A percentile compares a stretch with the other conserved stretches of the same genome.
These are phyloP conservation scores for Quercus gilva DNA, from an alignment of 306 rosid genomes.

Conservation along the genomic window DNA sequence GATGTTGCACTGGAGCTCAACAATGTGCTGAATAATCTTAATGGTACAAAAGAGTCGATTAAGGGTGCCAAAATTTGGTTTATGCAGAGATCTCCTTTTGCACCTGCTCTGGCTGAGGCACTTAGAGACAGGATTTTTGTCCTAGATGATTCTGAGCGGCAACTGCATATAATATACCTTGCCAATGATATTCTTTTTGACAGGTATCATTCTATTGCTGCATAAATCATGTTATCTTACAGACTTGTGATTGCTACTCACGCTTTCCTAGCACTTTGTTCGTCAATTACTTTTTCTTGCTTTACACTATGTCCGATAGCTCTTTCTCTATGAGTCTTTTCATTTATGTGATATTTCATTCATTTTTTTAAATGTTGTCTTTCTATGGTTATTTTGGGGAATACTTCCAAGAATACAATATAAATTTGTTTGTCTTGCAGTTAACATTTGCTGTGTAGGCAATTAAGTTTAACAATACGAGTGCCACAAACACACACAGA, in stretches of 20 bases:
- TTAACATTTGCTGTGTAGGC: neutral
- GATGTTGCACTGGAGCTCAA: slow-evolving; percentile 79
- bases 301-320: neutral
- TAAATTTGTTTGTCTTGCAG: neutral
- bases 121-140: slow-evolving; percentile 76
- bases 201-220: slow-evolving; percentile 40
- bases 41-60: slow-evolving; percentile 91
- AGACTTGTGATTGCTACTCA: neutral
- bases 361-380: neutral
- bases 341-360: neutral
- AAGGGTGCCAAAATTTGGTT: slow-evolving; percentile 95
- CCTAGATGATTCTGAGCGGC: slow-evolving; percentile 87
- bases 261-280: neutral
- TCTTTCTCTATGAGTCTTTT: neutral
- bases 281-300: neutral
- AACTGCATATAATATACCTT: slow-evolving; percentile 82
- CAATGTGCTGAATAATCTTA: slow-evolving; percentile 62
- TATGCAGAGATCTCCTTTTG: slow-evolving; percentile 94
- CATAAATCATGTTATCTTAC: neutral
- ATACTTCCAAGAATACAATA: neutral
- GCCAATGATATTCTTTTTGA: slow-evolving; percentile 95
- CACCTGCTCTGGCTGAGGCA: slow-evolving; percentile 91
- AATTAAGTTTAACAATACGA: neutral
- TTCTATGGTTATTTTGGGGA: neutral
- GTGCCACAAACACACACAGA: neutral